Base-by-base conservation (phyloP, 2,329 filamentous ascomycete genomes). In the Elsinoe necatrix region DNA sequence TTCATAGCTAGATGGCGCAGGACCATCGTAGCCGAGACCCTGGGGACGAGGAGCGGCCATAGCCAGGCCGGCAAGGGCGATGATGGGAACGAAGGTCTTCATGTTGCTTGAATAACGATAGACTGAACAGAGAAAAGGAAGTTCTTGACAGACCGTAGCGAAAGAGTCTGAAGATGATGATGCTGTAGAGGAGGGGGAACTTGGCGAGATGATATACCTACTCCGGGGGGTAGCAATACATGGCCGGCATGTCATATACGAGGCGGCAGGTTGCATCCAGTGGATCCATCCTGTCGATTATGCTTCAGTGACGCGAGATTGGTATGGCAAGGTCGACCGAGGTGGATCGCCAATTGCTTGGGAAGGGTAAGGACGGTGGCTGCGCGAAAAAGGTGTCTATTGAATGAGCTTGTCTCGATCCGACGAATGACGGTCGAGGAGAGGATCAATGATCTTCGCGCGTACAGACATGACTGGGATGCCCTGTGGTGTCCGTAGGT, bases 31-130 rank as follows among this genome's bases (percentile, higher is more conserved):
- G 25, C 20, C 20, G n/a, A 25, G 20, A 4, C 42, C 39, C 29
- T 56, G 54, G 16, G 54, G 54, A 37, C 43, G 54, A 27, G 54
- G 54, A 25, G 54, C 54, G 18, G 54, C 54, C 11, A 35, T 23
- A 20, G 54, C 54, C 23, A 56, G 23, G 29, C 54, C 54, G 14
- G 54, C 54, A 21, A 56, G 42, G 54, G 54, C 54, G 54, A 47
- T n/a, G 16, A 56, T 20, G 25, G 54, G 54, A 45, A 48, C 41
- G 54, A 56, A 56, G 54, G 37, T 47, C 54, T 56, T 56, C 54
- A 56, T 56, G 9, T 23, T 55, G 21, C 43, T 23, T 27, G 20
- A 31, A 29, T 34, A 21, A 21, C 20, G 25, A 45, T 42, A 21
- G 52, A 45, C 21, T 3, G 18, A 34, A 43, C n/a, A 14, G 23